Conservation (phyloP, 441 rosid species). For the Syzygium syzygioides region DNA sequence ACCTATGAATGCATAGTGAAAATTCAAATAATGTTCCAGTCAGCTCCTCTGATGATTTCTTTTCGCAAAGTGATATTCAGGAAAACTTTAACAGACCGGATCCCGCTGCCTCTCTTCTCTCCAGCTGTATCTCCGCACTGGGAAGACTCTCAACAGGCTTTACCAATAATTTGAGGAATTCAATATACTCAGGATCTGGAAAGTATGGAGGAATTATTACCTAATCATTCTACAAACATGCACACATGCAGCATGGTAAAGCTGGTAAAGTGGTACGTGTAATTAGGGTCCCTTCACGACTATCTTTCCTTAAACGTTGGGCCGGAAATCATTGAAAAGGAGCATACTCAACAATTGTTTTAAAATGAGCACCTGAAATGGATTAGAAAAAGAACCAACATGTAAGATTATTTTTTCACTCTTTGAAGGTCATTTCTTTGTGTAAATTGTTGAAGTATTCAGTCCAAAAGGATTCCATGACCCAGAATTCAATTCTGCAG, state of each 20-base stretch:
- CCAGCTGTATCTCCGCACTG: slow-evolving; percentile 62
- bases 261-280: slow-evolving; percentile 24
- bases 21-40: background rate
- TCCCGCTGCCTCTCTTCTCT: slow-evolving; percentile 63
- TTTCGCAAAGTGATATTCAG: background rate
- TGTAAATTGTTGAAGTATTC: no score
- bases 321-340: slow-evolving; percentile 65
- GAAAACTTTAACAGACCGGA: slow-evolving; percentile 34
- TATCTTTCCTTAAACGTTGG: slow-evolving; percentile 41
- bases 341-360: slow-evolving; percentile 75
- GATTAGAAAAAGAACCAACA: background rate
- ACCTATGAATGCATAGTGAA: slow-evolving; percentile 20
- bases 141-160: slow-evolving; percentile 69
- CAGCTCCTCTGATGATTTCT: background rate
- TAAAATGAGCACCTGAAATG: slow-evolving; percentile 56
- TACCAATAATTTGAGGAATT: slow-evolving; percentile 65
- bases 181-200: slow-evolving; percentile 74
- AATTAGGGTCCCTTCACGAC: slow-evolving; percentile 67
- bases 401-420: no score
- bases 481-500: background rate
- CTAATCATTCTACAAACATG: background rate
- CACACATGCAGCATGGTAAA: background rate
- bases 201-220: background rate
- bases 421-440: background rate
- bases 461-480: background rate